Percentiles rank a stretch among this genome's conserved stretches.
phyloP scores from a whole-genome alignment of 1,139 yeast genomes.

The Hemisphaericaspora xylanilytica region DNA sequence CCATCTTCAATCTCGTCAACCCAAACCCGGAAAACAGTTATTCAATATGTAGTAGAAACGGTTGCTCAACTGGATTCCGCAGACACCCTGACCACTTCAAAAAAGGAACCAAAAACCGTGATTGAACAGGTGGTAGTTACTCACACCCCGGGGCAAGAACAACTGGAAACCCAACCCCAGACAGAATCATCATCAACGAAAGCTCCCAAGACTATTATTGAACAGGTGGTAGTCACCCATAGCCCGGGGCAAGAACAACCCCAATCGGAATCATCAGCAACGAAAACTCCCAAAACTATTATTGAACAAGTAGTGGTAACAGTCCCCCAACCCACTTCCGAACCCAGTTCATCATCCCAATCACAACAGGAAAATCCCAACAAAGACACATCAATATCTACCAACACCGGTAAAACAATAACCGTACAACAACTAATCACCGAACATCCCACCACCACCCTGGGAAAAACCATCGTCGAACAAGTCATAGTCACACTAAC shows the following conservation, averaged over 20 bases:
- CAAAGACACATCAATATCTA: too few species aligned
- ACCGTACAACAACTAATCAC: background rate
- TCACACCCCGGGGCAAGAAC: background rate
- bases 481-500: background rate
- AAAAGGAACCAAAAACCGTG: background rate
- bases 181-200: background rate
- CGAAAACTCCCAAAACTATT: background rate
- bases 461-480: background rate
- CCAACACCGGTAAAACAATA: too few species aligned
- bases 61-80: background rate
- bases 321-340: background rate
- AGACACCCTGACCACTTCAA: background rate
- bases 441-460: background rate
- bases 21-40: background rate
- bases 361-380: too few species aligned
- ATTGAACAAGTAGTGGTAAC: background rate
- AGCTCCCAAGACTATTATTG: background rate
- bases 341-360: background rate
- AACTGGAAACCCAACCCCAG: too few species aligned
- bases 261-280: background rate
- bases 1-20: background rate
- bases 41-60: background rate
- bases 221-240: background rate
- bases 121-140: background rate
- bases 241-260: background rate